Base-by-base conservation (phyloP, 2,329 filamentous ascomycete species). In the Claviceps capensis region DNA sequence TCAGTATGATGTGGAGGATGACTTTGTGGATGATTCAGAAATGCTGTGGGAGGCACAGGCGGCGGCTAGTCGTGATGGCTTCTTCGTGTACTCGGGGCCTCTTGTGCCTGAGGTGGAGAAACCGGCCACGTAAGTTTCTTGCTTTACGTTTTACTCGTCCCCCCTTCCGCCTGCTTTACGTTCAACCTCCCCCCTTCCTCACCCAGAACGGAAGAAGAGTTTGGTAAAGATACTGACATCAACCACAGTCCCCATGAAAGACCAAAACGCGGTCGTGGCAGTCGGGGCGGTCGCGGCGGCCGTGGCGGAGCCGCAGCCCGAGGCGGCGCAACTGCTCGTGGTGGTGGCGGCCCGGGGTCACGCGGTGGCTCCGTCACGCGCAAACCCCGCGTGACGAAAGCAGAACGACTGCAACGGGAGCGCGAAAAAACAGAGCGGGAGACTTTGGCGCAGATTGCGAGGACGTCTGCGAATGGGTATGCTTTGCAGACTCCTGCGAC, bases 41-140 rank as follows among this genome's bases (percentile, higher is more conserved):
- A 68, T 96, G 63, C 76, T 94, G 0, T 97, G 91, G 91, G 88
- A 97, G 68, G 88, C 95, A 62, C 87, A 95, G 64, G 91, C 91
- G 6, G 89, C 91, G 4, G 90, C 93, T 47, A 91, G 88, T 58
- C 88, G 91, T 60, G 93, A 97, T 64, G 93, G 93, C 1, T 98
- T 97, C 72, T 98, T 97, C 65, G 93, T 98, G 1, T 98, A 96
- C 68, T 94, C 88, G 55, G 93, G 93, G 3, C 91, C 91, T 8
- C 73, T 98, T 47, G 79, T 97, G 22, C 86, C 86, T 5, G 89
- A 95, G 67, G 86, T 84, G 22, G 86, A 95, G 69, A 91, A 93
- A 68, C 76, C 77, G 38, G 69, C 72, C 58, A 75, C 57, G 75
- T 74, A 52, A 34, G 30, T 34, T 34, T 34, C 4, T 11, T 45